Conservation (phyloP, 2,329 filamentous ascomycete species). For the Curvularia lunata region DNA sequence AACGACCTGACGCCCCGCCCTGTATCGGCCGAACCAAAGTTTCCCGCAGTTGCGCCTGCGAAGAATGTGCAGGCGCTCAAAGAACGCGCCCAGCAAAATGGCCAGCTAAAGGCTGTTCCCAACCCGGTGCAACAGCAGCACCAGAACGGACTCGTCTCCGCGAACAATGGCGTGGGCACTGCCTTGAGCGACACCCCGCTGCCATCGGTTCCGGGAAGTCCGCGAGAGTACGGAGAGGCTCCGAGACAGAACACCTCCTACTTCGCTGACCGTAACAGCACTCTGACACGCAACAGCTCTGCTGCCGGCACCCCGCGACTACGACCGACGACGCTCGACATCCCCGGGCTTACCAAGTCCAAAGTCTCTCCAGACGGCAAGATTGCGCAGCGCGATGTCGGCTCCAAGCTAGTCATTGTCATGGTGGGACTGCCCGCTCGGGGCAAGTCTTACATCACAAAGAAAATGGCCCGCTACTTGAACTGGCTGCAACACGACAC, state of each 20-base stretch:
- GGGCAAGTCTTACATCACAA: constrained; percentile 98
- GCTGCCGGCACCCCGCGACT: constrained; percentile 78
- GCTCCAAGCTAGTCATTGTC: constrained; percentile 94
- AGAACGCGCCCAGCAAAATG: constrained; percentile 32
- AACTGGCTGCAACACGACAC: constrained; percentile 98
- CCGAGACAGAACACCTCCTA: constrained; percentile 18
- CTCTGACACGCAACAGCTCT: constrained; percentile 74
- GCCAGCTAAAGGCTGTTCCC: constrained; percentile 38
- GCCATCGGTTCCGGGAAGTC: constrained; percentile 67
- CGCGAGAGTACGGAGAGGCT: constrained; percentile 61
- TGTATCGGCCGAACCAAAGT: constrained; percentile 14
- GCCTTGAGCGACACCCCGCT: constrained; percentile 68
- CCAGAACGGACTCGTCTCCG: constrained; percentile 24
- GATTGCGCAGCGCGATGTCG: constrained; percentile 92
- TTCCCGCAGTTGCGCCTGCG: constrained; percentile 20
- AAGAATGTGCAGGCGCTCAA: constrained; percentile 35
- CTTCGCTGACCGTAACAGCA: constrained; percentile 55
- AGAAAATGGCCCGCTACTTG: constrained; percentile 93
- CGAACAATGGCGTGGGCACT: constrained; percentile 56
- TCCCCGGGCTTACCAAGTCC: constrained; percentile 93
- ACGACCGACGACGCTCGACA: constrained; percentile 93
- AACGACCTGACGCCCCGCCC: constrained; percentile 30
- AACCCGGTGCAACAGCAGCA: constrained; percentile 21
- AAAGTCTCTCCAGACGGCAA: constrained; percentile 94
- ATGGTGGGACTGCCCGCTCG: constrained; percentile 97